These are phyloP conservation scores for Echinosophora koreensis DNA, from an alignment of 306 rosid species.

Conservation along the genomic window DNA sequence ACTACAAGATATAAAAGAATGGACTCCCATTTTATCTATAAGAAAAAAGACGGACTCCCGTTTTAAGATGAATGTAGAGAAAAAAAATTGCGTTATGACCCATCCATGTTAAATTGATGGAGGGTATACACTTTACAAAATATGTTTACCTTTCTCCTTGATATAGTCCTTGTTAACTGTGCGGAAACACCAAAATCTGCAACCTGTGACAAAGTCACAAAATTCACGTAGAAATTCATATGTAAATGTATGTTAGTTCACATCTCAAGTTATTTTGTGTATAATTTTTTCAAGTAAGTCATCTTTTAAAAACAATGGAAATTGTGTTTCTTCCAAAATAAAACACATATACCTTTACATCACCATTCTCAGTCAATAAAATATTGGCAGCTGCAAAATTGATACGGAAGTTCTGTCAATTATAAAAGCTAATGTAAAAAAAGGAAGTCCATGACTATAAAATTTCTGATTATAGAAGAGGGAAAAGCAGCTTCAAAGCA, in stretches of 20 bases:
- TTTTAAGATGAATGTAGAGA: conserved; percentile 19
- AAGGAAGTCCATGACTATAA: conserved; percentile 33
- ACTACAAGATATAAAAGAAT: not conserved
- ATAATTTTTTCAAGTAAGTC: conserved; percentile 37
- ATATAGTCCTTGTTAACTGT: conserved; percentile 94
- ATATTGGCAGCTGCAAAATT: conserved; percentile 96
- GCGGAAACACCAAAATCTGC: conserved; percentile 99
- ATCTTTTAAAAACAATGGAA: conserved; percentile 35
- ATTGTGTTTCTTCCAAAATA: conserved; percentile 36
- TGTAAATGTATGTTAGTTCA: conserved; percentile 45
- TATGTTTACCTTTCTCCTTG: conserved; percentile 91
- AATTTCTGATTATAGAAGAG: conserved; percentile 13
- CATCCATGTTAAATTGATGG: conserved; percentile 34
- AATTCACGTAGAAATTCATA: conserved; percentile 39
- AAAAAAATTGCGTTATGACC: not conserved
- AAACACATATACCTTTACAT: conserved; percentile 80
- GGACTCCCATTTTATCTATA: not conserved
- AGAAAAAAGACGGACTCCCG: not conserved
- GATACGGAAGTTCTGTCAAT: conserved; percentile 44
- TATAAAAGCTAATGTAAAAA: conserved; percentile 41
- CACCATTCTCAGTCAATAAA: conserved; percentile 89
- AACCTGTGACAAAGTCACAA: conserved; percentile 63
- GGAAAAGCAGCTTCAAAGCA: conserved; percentile 29
- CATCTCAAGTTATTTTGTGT: conserved; percentile 41
- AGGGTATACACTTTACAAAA: conserved; percentile 36